These are phyloP conservation scores for Citeromyces hawaiiensis DNA, from an alignment of 1,139 yeast genomes.

Conservation along the genomic window DNA sequence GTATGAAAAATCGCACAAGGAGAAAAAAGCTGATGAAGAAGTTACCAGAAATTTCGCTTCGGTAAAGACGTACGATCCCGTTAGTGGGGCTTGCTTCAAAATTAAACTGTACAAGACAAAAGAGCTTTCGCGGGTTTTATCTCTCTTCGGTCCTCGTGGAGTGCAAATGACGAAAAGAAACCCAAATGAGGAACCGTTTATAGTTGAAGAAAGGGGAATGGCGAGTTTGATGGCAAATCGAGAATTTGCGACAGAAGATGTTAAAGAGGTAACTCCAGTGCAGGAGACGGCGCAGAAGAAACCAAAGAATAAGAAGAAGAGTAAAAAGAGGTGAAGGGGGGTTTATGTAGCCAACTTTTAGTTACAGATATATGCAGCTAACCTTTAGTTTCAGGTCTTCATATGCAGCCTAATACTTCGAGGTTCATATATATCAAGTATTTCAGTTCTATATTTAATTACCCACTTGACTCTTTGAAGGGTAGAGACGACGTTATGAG, in stretches of 20 bases:
- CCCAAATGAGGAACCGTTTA: not conserved
- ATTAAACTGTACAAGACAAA: conserved; percentile 52
- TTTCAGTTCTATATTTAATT: too few species aligned
- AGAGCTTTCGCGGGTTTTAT: conserved; percentile 66
- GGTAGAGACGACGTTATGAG: too few species aligned
- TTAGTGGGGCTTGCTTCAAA: conserved; percentile 52
- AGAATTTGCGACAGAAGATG: conserved; percentile 2
- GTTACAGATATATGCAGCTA: too few species aligned
- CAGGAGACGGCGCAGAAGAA: not conserved
- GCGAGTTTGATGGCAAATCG: conserved; percentile 4
- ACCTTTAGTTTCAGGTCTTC: too few species aligned
- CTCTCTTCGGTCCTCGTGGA: conserved; percentile 81
- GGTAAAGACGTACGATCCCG: conserved; percentile 64
- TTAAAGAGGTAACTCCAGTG: not conserved
- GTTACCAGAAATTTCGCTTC: conserved; percentile 27
- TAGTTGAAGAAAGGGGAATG: conserved; percentile 2
- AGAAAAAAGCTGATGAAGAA: conserved; percentile 11
- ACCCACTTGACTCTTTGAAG: too few species aligned
- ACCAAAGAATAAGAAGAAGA: not conserved
- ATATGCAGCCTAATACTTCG: too few species aligned
- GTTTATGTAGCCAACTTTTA: too few species aligned
- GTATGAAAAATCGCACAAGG: conserved; percentile 3
- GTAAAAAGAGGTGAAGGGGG: not conserved
- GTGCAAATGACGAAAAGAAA: conserved; percentile 25
- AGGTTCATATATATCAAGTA: too few species aligned